Conservation (phyloP, 2,329 filamentous ascomycete genomes). For the Verruconis gallopava region DNA sequence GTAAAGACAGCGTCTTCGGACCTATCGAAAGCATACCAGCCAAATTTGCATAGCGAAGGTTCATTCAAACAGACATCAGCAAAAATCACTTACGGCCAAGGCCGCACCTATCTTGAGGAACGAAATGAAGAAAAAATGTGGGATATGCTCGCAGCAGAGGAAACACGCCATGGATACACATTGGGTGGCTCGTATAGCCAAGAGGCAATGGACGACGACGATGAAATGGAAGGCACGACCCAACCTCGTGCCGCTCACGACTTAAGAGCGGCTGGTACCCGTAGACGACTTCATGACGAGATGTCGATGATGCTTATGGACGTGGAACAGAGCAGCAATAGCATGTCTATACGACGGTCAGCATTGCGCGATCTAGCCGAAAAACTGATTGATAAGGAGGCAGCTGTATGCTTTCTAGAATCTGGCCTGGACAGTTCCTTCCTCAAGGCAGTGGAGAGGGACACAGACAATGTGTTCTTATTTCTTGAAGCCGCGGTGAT, state of each 20-base stretch:
- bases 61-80: slow-evolving; percentile 20
- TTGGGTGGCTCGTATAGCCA: slow-evolving; percentile 1
- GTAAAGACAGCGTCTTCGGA: neutral
- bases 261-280: slow-evolving; percentile 44
- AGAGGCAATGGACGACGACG: slow-evolving; percentile 18
- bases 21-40: neutral
- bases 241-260: slow-evolving; percentile 47
- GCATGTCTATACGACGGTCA: slow-evolving; percentile 35
- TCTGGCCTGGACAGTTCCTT: slow-evolving; percentile 59
- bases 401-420: slow-evolving; percentile 58
- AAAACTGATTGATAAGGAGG: slow-evolving; percentile 46
- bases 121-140: slow-evolving; percentile 17
- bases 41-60: slow-evolving; percentile 18
- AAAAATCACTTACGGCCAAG: slow-evolving; percentile 45
- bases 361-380: slow-evolving; percentile 42
- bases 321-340: slow-evolving; percentile 32
- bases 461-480: slow-evolving; percentile 34
- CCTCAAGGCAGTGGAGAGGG: slow-evolving; percentile 43
- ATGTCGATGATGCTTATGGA: slow-evolving; percentile 46
- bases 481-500: slow-evolving; percentile 54
- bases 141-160: slow-evolving; percentile 8
- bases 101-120: slow-evolving; percentile 47
- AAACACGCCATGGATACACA: slow-evolving; percentile 3
- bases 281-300: slow-evolving; percentile 42
- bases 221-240: slow-evolving; percentile 31